Evolutionary conservation across 305 asterid genomes (phyloP).

Genomic region (Andrographis paniculata): DNA sequence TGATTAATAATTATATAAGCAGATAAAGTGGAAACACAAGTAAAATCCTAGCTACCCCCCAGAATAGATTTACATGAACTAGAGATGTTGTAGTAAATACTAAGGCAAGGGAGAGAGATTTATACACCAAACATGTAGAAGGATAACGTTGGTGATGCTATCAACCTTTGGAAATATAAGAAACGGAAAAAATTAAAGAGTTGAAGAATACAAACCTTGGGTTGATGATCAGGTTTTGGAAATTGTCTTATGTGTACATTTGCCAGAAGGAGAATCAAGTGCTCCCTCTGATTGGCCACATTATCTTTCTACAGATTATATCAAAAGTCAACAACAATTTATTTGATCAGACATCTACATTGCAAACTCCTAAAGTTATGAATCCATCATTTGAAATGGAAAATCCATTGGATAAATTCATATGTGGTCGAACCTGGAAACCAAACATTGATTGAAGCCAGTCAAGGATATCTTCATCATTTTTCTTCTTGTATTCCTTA

Average conservation of each 20-base stretch:
- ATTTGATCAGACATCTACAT: conserved; percentile 7
- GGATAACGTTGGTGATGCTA: not conserved
- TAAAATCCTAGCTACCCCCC: not conserved
- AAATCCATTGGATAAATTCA: conserved; percentile 12
- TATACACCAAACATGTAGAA: not conserved
- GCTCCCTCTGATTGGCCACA: conserved; percentile 86
- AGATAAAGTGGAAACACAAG: not conserved
- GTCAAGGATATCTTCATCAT: conserved; percentile 84
- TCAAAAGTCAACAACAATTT: conserved; percentile 11
- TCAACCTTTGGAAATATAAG: conserved; percentile 8
- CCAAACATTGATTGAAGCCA: conserved; percentile 98
- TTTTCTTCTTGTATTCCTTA: conserved; percentile 77
- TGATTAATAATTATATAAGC: too few relatives aligned
- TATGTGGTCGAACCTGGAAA: conserved; percentile 48
- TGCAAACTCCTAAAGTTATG: conserved; percentile 11
- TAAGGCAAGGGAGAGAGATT: not conserved
- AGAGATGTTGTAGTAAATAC: not conserved
- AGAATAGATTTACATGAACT: not conserved
- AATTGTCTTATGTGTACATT: conserved; percentile 84
- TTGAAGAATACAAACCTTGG: conserved; percentile 46
- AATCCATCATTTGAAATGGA: conserved; percentile 3
- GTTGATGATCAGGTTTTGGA: conserved; percentile 88
- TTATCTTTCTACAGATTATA: conserved; percentile 57
- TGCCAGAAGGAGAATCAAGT: conserved; percentile 79
- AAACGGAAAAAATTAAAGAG: conserved; percentile 1